These are phyloP conservation scores for Colletotrichum musicola DNA, from an alignment of 2,329 filamentous ascomycete species.

Conservation along the genomic window DNA sequence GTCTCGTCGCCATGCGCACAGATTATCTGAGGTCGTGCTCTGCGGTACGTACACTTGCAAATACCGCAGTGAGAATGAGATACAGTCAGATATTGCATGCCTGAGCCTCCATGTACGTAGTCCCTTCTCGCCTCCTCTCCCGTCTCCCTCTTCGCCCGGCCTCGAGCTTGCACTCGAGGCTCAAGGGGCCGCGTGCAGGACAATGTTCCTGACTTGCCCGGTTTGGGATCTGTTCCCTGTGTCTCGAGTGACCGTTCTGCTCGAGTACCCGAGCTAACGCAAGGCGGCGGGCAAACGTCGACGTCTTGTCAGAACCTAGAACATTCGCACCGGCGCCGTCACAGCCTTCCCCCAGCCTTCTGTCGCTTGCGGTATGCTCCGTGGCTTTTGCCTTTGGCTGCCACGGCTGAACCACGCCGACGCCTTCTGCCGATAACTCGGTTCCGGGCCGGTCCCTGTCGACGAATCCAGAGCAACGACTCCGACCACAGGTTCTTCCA, in stretches of 20 bases:
- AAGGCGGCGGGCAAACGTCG: constrained; percentile 20
- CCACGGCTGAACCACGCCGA: constrained; percentile 1
- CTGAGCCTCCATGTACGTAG: neutral
- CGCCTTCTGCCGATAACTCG: neutral
- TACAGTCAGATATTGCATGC: constrained; percentile 11
- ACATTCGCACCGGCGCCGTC: constrained; percentile 29
- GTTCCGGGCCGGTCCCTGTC: constrained; percentile 16
- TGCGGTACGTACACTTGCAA: neutral
- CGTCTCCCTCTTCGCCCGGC: neutral
- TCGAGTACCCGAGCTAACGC: constrained; percentile 29
- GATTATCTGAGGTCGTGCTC: neutral
- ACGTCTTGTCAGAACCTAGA: constrained; percentile 29
- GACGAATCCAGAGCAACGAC: constrained; percentile 2
- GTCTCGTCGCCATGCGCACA: neutral
- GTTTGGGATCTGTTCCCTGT: constrained; percentile 29
- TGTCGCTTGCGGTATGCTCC: constrained; percentile 11
- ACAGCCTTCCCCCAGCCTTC: constrained; percentile 11
- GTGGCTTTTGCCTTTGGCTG: constrained; percentile 11
- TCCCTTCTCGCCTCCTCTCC: constrained; percentile 5
- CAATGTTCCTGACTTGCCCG: constrained; percentile 34
- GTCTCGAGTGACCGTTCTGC: constrained; percentile 8
- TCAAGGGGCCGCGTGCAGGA: constrained; percentile 10
- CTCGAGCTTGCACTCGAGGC: neutral
- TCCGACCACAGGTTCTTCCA: constrained; percentile 5
- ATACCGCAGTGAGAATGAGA: neutral